phyloP scores from a whole-genome alignment of 495 filamentous ascomycete species.

The Penicillium verhagenii region DNA sequence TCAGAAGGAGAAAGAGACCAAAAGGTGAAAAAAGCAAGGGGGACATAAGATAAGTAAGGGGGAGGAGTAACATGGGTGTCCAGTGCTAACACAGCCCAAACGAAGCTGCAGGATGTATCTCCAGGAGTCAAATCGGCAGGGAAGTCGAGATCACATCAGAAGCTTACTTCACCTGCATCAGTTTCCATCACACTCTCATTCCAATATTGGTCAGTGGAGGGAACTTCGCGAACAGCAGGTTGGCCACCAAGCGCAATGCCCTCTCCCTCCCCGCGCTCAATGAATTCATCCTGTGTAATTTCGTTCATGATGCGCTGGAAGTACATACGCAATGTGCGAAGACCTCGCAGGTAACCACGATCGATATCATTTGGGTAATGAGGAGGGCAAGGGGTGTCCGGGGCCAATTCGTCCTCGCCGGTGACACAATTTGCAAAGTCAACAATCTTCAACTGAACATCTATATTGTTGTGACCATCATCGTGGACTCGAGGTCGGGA shows the following conservation, averaged over 20 bases:
- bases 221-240: constrained; percentile 24
- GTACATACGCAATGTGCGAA: constrained; percentile 77
- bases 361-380: constrained; percentile 77
- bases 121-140: constrained; percentile 16
- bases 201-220: constrained; percentile 41
- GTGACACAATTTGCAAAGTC: constrained; percentile 98
- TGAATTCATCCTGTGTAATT: constrained; percentile 56
- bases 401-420: constrained; percentile 66
- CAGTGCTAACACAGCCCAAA: neutral
- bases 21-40: neutral
- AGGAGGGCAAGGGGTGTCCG: constrained; percentile 74
- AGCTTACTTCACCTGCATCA: constrained; percentile 48
- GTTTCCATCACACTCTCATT: constrained; percentile 45
- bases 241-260: constrained; percentile 37
- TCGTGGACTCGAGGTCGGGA: constrained; percentile 32
- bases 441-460: constrained; percentile 89
- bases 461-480: constrained; percentile 47
- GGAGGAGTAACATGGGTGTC: too few relatives aligned
- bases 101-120: constrained; percentile 8
- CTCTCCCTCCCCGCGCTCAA: constrained; percentile 50
- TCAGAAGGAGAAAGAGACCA: constrained; percentile 1
- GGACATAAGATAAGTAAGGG: constrained; percentile 6
- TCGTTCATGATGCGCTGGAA: constrained; percentile 87
- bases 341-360: constrained; percentile 81
- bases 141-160: constrained; percentile 23